Evolutionary conservation across 1,284 basidiomycete genomes (phyloP), one percentile per base, ranked within the genome.

Genomic region (Irpex sp.): DNA sequence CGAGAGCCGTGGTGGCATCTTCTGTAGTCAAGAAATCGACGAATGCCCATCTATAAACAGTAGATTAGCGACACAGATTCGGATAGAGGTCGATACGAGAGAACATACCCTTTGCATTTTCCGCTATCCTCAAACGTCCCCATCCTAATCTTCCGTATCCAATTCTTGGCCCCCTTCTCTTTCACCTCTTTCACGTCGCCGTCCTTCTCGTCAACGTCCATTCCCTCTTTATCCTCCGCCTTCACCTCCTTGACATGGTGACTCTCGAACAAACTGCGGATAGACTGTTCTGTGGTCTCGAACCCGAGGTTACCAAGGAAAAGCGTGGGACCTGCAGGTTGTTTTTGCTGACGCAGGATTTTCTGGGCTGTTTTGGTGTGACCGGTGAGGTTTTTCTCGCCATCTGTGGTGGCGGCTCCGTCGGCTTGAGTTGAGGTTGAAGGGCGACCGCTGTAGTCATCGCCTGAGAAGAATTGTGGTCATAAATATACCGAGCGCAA

Each of bases 111-210:
- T 83, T 98, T 99, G 77, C 97, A 98, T 65, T 89, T 81, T 5
- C 95, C 95, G 60, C 86, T 92, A 74, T 98, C 97, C 74, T 98
- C 94, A 68, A 99, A 99, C 15, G 95, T 95, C 1, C 94, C 95
- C 82, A 99, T 83, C 3, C 97, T 87, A 33, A 98, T 81, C 74
- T 95, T 95, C 65, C 93, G 85, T 76, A 98, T 88, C 75, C 94
- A 95, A 7, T 31, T 33, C 57, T 75, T 75, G 65, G 84, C 83
- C 54, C 77, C 74, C 59, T 76, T 75, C 65, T 84, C 82, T 53
- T 77, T 75, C 17, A 72, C 66, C 50, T 71, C 72, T 3, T 68
- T 70, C 8, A 67, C 72, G 11, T 73, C 15, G 2, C 39, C 69
- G n/a, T 11, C 33, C 46, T 69, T 68, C 9, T 68, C 74, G 31